Evolutionary conservation across 805 yeast genomes (phyloP).

Genomic region (Ogataea nitratoaversa): DNA sequence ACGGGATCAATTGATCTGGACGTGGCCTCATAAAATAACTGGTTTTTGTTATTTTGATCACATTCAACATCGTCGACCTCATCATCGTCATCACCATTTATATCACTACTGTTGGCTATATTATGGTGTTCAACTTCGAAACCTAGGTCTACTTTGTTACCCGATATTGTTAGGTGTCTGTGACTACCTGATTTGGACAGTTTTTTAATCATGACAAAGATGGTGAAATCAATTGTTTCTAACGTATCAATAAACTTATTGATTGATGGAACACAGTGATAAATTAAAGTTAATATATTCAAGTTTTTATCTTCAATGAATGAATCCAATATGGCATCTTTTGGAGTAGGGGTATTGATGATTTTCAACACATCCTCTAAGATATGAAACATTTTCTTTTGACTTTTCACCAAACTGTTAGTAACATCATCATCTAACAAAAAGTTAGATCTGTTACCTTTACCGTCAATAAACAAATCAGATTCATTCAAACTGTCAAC

Average conservation of each 20-base stretch:
- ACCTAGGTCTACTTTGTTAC: too few species aligned
- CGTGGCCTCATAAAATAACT: constrained; percentile 31
- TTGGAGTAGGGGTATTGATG: constrained; percentile 36
- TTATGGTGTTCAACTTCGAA: too few species aligned
- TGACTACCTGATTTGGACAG: constrained; percentile 16
- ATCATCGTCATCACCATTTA: not conserved
- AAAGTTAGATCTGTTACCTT: constrained; percentile 29
- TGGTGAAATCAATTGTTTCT: constrained; percentile 60
- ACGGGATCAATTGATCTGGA: constrained; percentile 37
- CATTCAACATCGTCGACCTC: constrained; percentile 13
- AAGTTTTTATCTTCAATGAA: constrained; percentile 42
- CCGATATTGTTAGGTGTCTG: constrained; percentile 14
- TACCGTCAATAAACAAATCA: constrained; percentile 27
- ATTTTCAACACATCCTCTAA: constrained; percentile 39
- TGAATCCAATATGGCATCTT: constrained; percentile 14
- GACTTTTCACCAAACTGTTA: constrained; percentile 32
- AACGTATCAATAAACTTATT: constrained; percentile 47
- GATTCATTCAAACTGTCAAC: constrained; percentile 21
- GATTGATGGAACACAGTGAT: constrained; percentile 47
- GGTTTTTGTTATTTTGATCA: constrained; percentile 15
- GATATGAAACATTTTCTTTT: constrained; percentile 35
- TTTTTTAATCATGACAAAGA: constrained; percentile 36
- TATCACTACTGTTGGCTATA: too few species aligned
- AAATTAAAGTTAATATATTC: constrained; percentile 47
- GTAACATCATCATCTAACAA: constrained; percentile 49